Conservation (phyloP, 2,329 filamentous ascomycete genomes). For the Hymenoscyphus fraxineus region DNA sequence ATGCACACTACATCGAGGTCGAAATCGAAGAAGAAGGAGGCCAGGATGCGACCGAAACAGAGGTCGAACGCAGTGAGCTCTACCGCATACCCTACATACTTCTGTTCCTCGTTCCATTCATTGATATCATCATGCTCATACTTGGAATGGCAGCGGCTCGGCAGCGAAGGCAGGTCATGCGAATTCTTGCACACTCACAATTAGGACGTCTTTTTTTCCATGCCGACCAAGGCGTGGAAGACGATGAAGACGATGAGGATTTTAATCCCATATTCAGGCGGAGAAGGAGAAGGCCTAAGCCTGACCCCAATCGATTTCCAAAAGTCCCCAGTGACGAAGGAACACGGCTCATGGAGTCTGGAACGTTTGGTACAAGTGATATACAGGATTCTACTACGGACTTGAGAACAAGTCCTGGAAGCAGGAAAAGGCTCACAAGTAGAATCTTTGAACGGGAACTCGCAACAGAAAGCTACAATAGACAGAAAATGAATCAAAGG, state of each 20-base stretch:
- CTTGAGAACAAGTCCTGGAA: constrained; percentile 40
- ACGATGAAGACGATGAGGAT: constrained; percentile 26
- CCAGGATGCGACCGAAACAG: constrained; percentile 25
- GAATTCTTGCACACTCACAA: constrained; percentile 25
- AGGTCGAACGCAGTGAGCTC: constrained; percentile 35
- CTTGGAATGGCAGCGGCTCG: constrained; percentile 25
- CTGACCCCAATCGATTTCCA: constrained; percentile 65
- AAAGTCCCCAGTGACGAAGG: constrained; percentile 79
- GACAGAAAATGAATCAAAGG: constrained; percentile 56
- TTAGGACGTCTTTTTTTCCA: constrained; percentile 24
- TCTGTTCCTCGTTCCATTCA: constrained; percentile 4
- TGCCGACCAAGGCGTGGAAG: constrained; percentile 20
- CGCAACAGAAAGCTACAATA: constrained; percentile 60
- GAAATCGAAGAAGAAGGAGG: constrained; percentile 36
- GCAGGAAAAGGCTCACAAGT: constrained; percentile 57
- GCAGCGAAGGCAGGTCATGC: constrained; percentile 23
- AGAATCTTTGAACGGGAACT: constrained; percentile 79
- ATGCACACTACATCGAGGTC: constrained; percentile 26
- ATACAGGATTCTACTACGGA: constrained; percentile 46
- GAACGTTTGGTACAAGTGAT: constrained; percentile 71
- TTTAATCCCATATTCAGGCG: constrained; percentile 41
- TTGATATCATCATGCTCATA: constrained; percentile 30
- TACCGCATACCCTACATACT: constrained; percentile 19
- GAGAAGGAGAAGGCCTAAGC: constrained; percentile 40
- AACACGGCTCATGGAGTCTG: constrained; percentile 73